Evolutionary conservation across 1,139 yeast species (phyloP).

Genomic region (Suhomyces choctaworum): DNA sequence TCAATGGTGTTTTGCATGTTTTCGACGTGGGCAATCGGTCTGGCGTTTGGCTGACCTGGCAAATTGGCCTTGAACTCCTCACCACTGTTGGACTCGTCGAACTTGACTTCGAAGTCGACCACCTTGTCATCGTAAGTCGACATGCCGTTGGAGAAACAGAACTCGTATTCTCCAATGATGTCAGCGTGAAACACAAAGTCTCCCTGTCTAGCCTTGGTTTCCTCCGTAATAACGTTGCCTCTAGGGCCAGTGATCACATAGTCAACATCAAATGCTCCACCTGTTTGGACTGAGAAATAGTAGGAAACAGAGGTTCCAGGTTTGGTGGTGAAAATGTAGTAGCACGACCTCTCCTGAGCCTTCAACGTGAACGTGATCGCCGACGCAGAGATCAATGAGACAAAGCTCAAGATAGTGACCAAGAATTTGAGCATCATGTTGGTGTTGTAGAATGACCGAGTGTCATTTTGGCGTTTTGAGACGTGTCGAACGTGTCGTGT

Average conservation of each 20-base stretch:
- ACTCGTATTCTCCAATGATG: slow-evolving; percentile 79
- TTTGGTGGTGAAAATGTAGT: slow-evolving; percentile 68
- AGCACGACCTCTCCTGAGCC: slow-evolving; percentile 80
- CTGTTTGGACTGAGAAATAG: slow-evolving; percentile 90
- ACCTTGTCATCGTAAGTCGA: slow-evolving; percentile 85
- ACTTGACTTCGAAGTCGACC: slow-evolving; percentile 81
- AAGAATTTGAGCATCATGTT: slow-evolving; percentile 20
- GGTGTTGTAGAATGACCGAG: slow-evolving; percentile 4
- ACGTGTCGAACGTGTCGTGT: slow-evolving; percentile 13
- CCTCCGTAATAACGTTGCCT: slow-evolving; percentile 56
- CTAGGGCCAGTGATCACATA: slow-evolving; percentile 72
- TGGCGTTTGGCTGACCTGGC: slow-evolving; percentile 61
- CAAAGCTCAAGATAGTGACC: slow-evolving; percentile 24
- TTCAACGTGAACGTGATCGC: slow-evolving; percentile 76
- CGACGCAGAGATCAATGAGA: slow-evolving; percentile 43
- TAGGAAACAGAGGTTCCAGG: slow-evolving; percentile 69
- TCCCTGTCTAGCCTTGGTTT: slow-evolving; percentile 76
- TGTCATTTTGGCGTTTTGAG: slow-evolving; percentile 9
- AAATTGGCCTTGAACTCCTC: slow-evolving; percentile 57
- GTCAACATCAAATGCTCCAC: slow-evolving; percentile 85
- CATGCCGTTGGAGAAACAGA: slow-evolving; percentile 88
- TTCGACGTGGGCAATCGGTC: slow-evolving; percentile 60
- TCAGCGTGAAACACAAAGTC: slow-evolving; percentile 78
- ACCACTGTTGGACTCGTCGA: slow-evolving; percentile 47
- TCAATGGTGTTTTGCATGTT: slow-evolving; percentile 59